Percentiles rank a stretch among this genome's conserved stretches.
These are phyloP conservation scores for Cytospora schulzeri DNA, from an alignment of 2,329 filamentous ascomycete genomes.

Conservation along the genomic window DNA sequence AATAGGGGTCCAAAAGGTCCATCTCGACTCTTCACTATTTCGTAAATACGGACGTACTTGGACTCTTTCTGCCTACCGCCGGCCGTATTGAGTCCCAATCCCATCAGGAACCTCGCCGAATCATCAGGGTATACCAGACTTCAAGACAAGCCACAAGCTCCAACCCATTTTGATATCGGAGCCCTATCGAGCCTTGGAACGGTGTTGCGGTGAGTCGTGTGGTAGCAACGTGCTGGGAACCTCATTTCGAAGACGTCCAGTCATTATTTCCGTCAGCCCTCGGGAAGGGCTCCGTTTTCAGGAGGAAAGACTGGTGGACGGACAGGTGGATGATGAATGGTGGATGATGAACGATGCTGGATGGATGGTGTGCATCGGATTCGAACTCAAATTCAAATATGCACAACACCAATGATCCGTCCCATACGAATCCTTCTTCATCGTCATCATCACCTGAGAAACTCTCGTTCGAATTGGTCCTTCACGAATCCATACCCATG, in stretches of 20 bases:
- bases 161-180: constrained; percentile 6
- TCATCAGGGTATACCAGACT: constrained; percentile 2
- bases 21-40: not conserved
- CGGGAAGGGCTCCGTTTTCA: no score
- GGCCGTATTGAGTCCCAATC: not conserved
- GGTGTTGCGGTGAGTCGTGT: not conserved
- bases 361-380: not conserved
- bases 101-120: not conserved
- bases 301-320: no score
- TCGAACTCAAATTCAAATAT: not conserved
- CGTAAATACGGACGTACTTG: not conserved
- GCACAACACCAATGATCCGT: not conserved
- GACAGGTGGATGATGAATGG: no score
- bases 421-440: not conserved
- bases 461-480: not conserved
- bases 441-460: not conserved
- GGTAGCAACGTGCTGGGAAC: constrained; percentile 15
- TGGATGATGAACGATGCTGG: no score
- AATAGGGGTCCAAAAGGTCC: not conserved
- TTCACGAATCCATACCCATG: not conserved
- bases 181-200: not conserved
- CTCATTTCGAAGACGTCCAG: constrained; percentile 16
- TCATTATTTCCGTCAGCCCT: constrained; percentile 16
- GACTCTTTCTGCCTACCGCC: not conserved
- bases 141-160: not conserved